phyloP scores from a whole-genome alignment of 768 basidiomycete genomes.

The Tulasnella sp. region DNA sequence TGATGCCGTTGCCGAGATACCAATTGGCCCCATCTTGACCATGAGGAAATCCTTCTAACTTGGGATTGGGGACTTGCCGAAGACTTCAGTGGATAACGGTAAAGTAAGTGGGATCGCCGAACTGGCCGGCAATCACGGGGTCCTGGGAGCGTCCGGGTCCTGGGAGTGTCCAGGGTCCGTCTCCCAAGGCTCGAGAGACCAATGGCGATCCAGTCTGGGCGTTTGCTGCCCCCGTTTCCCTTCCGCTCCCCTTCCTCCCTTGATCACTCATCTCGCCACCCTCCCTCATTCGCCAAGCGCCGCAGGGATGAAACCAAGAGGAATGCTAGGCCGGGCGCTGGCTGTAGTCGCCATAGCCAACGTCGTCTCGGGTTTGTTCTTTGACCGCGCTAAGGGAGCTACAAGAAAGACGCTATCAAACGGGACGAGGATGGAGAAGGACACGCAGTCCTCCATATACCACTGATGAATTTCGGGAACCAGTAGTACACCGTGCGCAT shows the following conservation, averaged over 20 bases:
- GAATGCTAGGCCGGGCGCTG: background rate
- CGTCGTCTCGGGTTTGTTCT: background rate
- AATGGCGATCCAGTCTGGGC: too few relatives aligned
- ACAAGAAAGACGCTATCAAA: background rate
- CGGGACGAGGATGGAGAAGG: background rate
- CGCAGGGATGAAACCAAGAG: background rate
- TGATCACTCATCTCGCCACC: background rate
- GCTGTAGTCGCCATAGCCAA: background rate
- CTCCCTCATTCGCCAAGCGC: background rate
- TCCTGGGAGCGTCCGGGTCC: too few relatives aligned
- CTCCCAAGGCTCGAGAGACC: too few relatives aligned
- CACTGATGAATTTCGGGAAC: conserved; percentile 6
- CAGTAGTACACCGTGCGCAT: conserved; percentile 3
- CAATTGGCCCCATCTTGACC: too few relatives aligned
- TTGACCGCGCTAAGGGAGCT: background rate
- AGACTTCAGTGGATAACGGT: too few relatives aligned
- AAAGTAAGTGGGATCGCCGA: too few relatives aligned
- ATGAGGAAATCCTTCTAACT: too few relatives aligned
- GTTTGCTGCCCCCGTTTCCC: too few relatives aligned
- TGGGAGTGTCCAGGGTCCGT: too few relatives aligned
- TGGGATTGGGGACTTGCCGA: too few relatives aligned
- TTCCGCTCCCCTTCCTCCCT: background rate
- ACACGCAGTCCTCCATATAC: background rate
- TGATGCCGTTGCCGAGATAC: too few relatives aligned
- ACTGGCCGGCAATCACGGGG: too few relatives aligned